Base-by-base conservation (phyloP, 805 yeast species). In the Pichia heedii region DNA sequence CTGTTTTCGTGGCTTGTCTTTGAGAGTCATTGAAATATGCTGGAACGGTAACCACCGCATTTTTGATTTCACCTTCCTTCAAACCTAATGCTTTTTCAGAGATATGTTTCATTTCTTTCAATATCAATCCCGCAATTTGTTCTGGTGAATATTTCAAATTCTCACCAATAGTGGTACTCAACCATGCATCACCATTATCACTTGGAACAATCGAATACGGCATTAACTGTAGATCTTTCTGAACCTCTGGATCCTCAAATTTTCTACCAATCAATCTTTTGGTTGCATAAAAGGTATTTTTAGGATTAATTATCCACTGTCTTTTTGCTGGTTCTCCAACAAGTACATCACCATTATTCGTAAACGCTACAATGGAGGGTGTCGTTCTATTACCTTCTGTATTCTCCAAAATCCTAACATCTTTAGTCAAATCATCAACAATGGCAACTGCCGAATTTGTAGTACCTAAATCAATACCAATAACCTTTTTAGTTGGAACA, bases 301-400 rank as follows among this genome's bases (percentile, higher is more conserved):
- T 87, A 45, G 95, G 95, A 76, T 88, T 88, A 52, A 88, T 87
- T 42, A 87, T 89, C 48, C 96, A 94, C 70, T 88, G 97, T 63
- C 96, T 84, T 74, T 88, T 89, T 57, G 97, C 97, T 52, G 94
- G 87, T 48, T 81, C 85, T 68, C 97, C 97, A 49, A 88, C 95
- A 48, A 88, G 70, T 60, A 95, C 81, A 69, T 85, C 95, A 47
- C 90, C 93, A n/a, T 49, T 51, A 64, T 82, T 81, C 53, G 93
- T 83, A 77, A 88, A 88, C 43, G 96, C 96, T 47, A 88, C 96
- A 36, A 88, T 86, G 30, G 97, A 89, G 27, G 97, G 96, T 19
- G 96, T 87, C 41, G 94, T 81, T 56, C 87, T 73, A 39, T 76
- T 71, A 63, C 89, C 89, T 65, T 80, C 85, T 48, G 77, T 64